These are phyloP conservation scores for Sporothrix sp. DNA, from an alignment of 2,329 filamentous ascomycete genomes.

Conservation along the genomic window DNA sequence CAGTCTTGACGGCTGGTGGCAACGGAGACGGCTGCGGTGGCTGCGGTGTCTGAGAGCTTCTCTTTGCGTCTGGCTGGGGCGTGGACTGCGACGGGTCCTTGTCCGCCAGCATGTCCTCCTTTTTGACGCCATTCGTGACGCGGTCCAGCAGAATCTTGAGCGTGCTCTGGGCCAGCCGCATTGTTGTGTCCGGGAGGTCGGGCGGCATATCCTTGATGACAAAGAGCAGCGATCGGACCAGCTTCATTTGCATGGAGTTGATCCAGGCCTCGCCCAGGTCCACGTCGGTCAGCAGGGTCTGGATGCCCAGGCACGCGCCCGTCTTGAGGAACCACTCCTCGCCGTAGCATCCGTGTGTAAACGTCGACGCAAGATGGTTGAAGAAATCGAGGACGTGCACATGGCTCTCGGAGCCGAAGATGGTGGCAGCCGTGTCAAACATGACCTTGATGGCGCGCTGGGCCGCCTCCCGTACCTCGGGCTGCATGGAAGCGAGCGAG, in stretches of 20 bases:
- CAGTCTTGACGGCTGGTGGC: not conserved
- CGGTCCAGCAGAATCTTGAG: conserved; percentile 68
- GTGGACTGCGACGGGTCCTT: not conserved
- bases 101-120: conserved; percentile 50
- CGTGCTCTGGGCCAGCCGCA: conserved; percentile 72
- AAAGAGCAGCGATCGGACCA: conserved; percentile 85
- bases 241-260: conserved; percentile 70
- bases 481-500: conserved; percentile 76
- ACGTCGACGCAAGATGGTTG: conserved; percentile 66
- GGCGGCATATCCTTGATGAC: conserved; percentile 97
- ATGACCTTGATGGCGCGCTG: conserved; percentile 69
- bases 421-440: conserved; percentile 62
- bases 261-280: conserved; percentile 81
- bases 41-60: conserved; percentile 6
- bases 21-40: not conserved
- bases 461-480: conserved; percentile 70
- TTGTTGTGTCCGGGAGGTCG: conserved; percentile 83
- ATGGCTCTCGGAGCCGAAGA: conserved; percentile 66
- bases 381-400: conserved; percentile 78
- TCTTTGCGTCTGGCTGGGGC: not conserved
- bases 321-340: conserved; percentile 99
- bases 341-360: conserved; percentile 91
- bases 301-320: conserved; percentile 83
- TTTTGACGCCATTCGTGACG: conserved; percentile 69
- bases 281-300: conserved; percentile 74